Evolutionary conservation across 495 filamentous ascomycete genomes (phyloP), one percentile per base, ranked within the genome.

Genomic region (Ramalina intermedia): DNA sequence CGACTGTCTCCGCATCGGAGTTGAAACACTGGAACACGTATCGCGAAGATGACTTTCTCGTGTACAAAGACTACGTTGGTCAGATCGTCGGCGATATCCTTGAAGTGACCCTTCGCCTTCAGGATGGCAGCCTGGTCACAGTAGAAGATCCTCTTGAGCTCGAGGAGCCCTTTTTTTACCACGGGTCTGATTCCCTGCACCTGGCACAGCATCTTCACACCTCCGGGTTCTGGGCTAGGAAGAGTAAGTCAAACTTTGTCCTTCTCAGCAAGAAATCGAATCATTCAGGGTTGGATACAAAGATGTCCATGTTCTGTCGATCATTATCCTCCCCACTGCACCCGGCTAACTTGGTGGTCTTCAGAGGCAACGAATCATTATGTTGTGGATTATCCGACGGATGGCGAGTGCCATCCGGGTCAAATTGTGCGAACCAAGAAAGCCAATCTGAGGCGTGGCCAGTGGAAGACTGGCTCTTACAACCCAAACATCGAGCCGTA

Each of bases 391-490:
- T 33, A 33, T 33, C 18, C 41, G 8, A 46, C 56, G 13, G 41
- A 51, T 29, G 56, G 59, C 13, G 41, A 46, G 37, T 55, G 64
- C 24, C 63, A 56, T 14, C 61, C 65, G 24, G 78, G 78, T 7
- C 70, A 77, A 51, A 62, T 61, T 38, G 68, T 72, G 11, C 55
- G 58, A 33, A 77, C 74, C 0, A 66, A 66, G 46, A 69, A 71
- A 37, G 67, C 60, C 12, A 75, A 77, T 50, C 50, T 81, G 41
- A 60, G 67, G 36, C 55, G 63, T 44, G 73, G 73, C 0, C 55
- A 62, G 29, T 77, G 73, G 71, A 61, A 64, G 46, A 69, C 63
- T 41, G 73, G 71, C 2, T 59, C 63, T 38, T 78, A 73, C 48
- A 60, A 70, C 50, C 65, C 57, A 58, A 49, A 64, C 27, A 57